Base-by-base conservation (phyloP, 805 yeast genomes). In the Yarrowia sp. region DNA sequence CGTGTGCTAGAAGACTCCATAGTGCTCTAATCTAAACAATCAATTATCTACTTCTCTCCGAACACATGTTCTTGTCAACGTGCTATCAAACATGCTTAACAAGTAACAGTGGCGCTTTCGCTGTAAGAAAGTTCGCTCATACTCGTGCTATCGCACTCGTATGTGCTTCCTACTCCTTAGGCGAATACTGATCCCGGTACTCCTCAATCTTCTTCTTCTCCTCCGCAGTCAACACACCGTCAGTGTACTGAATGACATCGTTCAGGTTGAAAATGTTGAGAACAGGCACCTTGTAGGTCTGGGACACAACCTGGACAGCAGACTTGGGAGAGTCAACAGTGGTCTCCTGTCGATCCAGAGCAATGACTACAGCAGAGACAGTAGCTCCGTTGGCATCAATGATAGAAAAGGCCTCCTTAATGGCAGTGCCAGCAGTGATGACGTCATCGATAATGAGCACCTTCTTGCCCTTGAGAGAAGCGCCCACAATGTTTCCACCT, bases 351-450 rank as follows among this genome's bases (percentile, higher is more conserved):
- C 99, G 87, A 76, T 95, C 99, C 70, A 95, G 83, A 8, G 97
- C 96, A 72, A 95, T 90, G 67, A 92, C 87, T 65, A 91, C 84
- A 9, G 96, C 98, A 52, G 86, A 89, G 22, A 91, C 88, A 14
- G 78, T 72, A 56, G 97, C 99, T 36, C 83, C 79, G 69, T 86
- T 93, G 26, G 72, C 77, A 26, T 78, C 77, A 70, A 95, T 91
- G 71, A 95, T 88, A 56, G 82, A 85, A 71, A 90, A 89, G 0
- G 98, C 98, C 78, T 95, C 98, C 71, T 89, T 89, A 74, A 92
- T 92, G 58, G 99, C 98, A 66, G 98, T 95, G 43, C 99, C 99
- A 1, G 98, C 98, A 67, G 98, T 93, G 87, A 93, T 92, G 46
- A 95, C 98, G 72, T 93, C 99, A 76, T 95, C 99, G 67, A 93